These are phyloP conservation scores for Nematocida sp. DNA, from an alignment of 371 early-diverging fungal species.

Conservation along the genomic window DNA sequence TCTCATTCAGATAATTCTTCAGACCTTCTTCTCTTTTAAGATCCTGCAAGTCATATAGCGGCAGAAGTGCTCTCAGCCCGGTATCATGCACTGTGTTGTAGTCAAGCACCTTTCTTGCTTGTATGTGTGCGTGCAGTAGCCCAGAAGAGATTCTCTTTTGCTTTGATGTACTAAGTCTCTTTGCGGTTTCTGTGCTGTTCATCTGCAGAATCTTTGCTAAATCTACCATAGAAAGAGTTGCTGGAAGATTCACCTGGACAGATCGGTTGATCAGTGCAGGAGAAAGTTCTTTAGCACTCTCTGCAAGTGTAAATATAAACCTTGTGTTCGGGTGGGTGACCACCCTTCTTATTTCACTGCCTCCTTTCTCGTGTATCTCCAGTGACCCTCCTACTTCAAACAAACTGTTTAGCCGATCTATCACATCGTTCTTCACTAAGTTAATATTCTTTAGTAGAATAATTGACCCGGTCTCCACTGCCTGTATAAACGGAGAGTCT, in stretches of 20 bases:
- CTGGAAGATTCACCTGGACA: slow-evolving; percentile 44
- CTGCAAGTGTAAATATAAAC: slow-evolving; percentile 41
- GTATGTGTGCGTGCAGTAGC: slow-evolving; percentile 36
- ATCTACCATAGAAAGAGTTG: slow-evolving; percentile 57
- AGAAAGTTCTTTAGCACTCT: slow-evolving; percentile 60
- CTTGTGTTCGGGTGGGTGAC: slow-evolving; percentile 23
- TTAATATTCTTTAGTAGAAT: slow-evolving; percentile 99
- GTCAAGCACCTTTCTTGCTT: background rate
- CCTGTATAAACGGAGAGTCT: slow-evolving; percentile 81
- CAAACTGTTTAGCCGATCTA: slow-evolving; percentile 94
- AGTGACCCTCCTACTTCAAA: slow-evolving; percentile 72
- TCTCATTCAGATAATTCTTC: slow-evolving; percentile 1
- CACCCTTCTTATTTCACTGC: slow-evolving; percentile 19
- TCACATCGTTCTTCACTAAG: slow-evolving; percentile 92
- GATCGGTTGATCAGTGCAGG: slow-evolving; percentile 69
- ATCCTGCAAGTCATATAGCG: slow-evolving; percentile 1
- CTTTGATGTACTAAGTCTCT: background rate
- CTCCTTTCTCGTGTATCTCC: slow-evolving; percentile 57
- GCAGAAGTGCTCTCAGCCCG: slow-evolving; percentile 13
- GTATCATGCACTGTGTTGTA: slow-evolving; percentile 33
- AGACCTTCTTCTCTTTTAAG: slow-evolving; percentile 24
- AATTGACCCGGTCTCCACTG: slow-evolving; percentile 81
- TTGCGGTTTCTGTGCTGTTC: background rate
- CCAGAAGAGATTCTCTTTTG: slow-evolving; percentile 10
- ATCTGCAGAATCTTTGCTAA: slow-evolving; percentile 56